Conservation (phyloP, 1,139 yeast genomes). For the Sugiyamaella novakii region DNA sequence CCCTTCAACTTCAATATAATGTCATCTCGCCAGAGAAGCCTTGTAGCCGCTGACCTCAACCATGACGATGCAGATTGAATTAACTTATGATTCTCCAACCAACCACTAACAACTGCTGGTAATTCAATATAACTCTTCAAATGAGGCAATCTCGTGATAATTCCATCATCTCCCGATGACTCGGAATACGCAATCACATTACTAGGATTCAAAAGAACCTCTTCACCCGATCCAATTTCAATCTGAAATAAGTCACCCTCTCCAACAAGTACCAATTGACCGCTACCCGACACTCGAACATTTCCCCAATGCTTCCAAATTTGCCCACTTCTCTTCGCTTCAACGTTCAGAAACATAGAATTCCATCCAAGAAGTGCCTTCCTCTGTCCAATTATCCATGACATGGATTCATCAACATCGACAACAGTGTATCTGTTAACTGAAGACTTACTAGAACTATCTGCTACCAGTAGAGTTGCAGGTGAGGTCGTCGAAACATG, state of each 20-base stretch:
- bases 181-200: constrained; percentile 40
- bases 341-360: constrained; percentile 21
- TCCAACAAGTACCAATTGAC: constrained; percentile 41
- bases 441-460: constrained; percentile 25
- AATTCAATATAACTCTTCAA: constrained; percentile 26
- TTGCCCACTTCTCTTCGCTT: constrained; percentile 8
- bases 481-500: constrained; percentile 34
- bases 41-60: constrained; percentile 23
- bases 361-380: constrained; percentile 42
- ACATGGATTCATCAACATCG: constrained; percentile 33
- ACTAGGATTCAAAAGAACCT: constrained; percentile 38
- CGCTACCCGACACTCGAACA: constrained; percentile 37
- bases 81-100: constrained; percentile 15
- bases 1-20: constrained; percentile 28
- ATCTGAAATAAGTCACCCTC: constrained; percentile 41
- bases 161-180: constrained; percentile 10
- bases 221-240: constrained; percentile 37
- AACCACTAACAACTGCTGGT: constrained; percentile 24
- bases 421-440: constrained; percentile 26
- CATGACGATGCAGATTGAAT: constrained; percentile 20
- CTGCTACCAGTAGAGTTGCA: constrained; percentile 31
- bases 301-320: constrained; percentile 30
- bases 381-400: constrained; percentile 41
- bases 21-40: constrained; percentile 29
- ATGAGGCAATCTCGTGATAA: constrained; percentile 29